Percentiles rank a stretch among this genome's conserved stretches.
Conservation (phyloP, 208 protist genomes). For the Trypanosoma conorhini region DNA sequence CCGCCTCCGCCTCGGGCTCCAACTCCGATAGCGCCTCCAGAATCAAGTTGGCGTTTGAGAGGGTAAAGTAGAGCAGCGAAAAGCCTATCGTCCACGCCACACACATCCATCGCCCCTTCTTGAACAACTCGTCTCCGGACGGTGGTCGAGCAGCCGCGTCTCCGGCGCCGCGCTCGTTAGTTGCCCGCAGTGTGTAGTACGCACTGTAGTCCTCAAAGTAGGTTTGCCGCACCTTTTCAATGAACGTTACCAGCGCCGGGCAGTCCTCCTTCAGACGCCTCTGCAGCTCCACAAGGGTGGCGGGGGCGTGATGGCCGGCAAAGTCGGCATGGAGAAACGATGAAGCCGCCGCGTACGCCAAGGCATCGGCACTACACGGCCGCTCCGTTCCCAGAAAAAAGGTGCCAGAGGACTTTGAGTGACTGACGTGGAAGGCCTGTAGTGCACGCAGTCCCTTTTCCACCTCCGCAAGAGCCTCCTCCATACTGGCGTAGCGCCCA, state of each 20-base stretch:
- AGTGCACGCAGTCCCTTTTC: constrained; percentile 47
- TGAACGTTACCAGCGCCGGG: constrained; percentile 62
- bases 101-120: constrained; percentile 44
- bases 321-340: constrained; percentile 78
- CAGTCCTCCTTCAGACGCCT: constrained; percentile 47
- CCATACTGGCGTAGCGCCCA: constrained; percentile 35
- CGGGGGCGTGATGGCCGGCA: constrained; percentile 23
- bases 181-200: constrained; percentile 50
- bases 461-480: constrained; percentile 49
- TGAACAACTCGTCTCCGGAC: constrained; percentile 49
- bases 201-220: constrained; percentile 81
- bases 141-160: constrained; percentile 2
- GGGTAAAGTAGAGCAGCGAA: constrained; percentile 61
- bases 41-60: constrained; percentile 66
- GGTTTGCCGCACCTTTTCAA: constrained; percentile 67
- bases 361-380: constrained; percentile 61
- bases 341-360: constrained; percentile 74
- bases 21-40: constrained; percentile 33
- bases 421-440: constrained; percentile 41
- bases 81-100: constrained; percentile 64
- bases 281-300: constrained; percentile 20
- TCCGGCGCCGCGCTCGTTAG: constrained; percentile 1
- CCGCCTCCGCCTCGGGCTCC: constrained; percentile 20
- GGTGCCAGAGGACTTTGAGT: constrained; percentile 27
- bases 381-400: constrained; percentile 71